phyloP scores from a whole-genome alignment of 139 green algal species.

The Haematococcus lacustris region DNA sequence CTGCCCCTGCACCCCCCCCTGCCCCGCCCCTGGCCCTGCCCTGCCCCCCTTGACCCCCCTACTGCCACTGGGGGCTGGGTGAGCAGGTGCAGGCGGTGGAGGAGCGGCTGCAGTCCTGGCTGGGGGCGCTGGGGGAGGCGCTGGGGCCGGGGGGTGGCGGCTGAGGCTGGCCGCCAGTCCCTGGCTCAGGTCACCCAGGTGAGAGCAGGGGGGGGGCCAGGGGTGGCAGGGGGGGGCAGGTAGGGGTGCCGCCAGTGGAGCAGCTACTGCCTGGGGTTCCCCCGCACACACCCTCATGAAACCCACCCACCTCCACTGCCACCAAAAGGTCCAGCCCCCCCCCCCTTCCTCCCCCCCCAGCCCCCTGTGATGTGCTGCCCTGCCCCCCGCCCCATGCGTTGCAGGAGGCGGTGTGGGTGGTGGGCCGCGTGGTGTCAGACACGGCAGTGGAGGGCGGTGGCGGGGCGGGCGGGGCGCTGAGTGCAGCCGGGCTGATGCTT shows the following conservation, averaged over 20 bases:
- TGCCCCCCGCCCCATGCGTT: neutral
- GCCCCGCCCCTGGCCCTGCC: too few relatives aligned
- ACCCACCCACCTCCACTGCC: neutral
- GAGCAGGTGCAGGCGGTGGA: neutral
- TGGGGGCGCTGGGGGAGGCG: neutral
- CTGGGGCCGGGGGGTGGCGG: neutral
- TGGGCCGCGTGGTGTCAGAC: conserved; percentile 66
- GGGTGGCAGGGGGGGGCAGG: too few relatives aligned
- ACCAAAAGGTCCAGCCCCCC: neutral
- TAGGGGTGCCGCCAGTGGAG: too few relatives aligned
- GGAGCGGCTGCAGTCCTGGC: neutral
- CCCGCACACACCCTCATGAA: neutral
- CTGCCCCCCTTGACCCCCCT: neutral
- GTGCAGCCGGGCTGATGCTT: conserved; percentile 59
- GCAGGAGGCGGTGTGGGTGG: conserved; percentile 54
- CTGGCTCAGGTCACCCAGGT: neutral
- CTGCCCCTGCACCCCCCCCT: too few relatives aligned
- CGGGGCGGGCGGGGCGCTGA: conserved; percentile 42
- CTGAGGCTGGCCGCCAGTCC: neutral
- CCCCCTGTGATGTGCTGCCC: neutral
- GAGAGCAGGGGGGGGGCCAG: too few relatives aligned
- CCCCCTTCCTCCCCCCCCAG: neutral
- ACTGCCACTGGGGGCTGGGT: neutral
- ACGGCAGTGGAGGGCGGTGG: conserved; percentile 9
- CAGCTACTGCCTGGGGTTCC: neutral